Conservation (phyloP, 768 basidiomycete genomes). For the Lentinula sp. region DNA sequence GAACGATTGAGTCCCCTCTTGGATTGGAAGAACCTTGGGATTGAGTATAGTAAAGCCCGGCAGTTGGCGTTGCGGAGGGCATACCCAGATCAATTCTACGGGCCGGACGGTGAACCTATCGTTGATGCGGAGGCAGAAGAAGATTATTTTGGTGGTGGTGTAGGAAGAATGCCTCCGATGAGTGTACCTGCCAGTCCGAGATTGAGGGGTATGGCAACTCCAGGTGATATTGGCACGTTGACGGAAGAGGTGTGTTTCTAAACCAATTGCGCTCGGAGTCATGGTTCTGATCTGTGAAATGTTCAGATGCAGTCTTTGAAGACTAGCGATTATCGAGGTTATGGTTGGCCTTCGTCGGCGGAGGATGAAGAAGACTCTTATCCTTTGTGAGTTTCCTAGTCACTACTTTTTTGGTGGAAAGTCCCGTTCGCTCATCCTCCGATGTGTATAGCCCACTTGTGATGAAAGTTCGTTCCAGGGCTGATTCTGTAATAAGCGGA, state of each 20-base stretch:
- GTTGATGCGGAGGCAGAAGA: constrained; percentile 28
- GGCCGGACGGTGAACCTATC: constrained; percentile 34
- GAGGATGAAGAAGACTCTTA: constrained; percentile 85
- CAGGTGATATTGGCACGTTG: constrained; percentile 87
- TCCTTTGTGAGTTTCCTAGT: constrained; percentile 61
- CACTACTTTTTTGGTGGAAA: neutral
- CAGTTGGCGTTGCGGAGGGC: constrained; percentile 89
- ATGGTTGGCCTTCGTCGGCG: constrained; percentile 1
- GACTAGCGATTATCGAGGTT: constrained; percentile 74
- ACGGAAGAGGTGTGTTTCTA: constrained; percentile 63
- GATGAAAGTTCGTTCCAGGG: constrained; percentile 83
- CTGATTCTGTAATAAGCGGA: constrained; percentile 64
- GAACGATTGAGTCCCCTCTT: constrained; percentile 89
- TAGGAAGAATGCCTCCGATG: constrained; percentile 63
- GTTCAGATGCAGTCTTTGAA: constrained; percentile 77
- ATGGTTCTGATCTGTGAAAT: neutral
- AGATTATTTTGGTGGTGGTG: constrained; percentile 51
- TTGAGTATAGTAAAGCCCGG: constrained; percentile 94
- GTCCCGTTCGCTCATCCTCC: constrained; percentile 7
- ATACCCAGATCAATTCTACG: constrained; percentile 90
- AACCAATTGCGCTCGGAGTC: neutral
- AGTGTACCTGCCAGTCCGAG: constrained; percentile 88
- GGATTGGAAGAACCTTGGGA: constrained; percentile 97
- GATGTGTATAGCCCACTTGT: constrained; percentile 62
- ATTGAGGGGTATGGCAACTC: constrained; percentile 82